Percentiles rank a stretch among this genome's conserved stretches.
Conservation (phyloP, 257 asterid species). For the Ilex aquifolium region DNA sequence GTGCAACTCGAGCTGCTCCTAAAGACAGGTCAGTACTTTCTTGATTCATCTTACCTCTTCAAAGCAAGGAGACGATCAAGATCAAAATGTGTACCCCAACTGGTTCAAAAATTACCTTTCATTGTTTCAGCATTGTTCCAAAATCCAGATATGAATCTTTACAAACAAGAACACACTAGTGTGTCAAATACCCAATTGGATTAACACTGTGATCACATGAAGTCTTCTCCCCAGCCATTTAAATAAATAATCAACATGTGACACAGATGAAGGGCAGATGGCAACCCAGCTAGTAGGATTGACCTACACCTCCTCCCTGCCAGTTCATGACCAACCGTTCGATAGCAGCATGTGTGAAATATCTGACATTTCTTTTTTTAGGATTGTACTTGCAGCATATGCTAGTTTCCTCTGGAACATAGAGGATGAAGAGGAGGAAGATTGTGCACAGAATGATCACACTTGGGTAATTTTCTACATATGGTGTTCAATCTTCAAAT, state of each 20-base stretch:
- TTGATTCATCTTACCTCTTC: neutral
- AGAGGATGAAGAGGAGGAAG: constrained; percentile 49
- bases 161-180: too few relatives aligned
- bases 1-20: constrained; percentile 67
- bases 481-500: neutral
- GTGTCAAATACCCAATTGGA: too few relatives aligned
- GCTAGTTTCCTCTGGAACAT: constrained; percentile 78
- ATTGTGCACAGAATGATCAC: constrained; percentile 16
- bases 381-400: constrained; percentile 74
- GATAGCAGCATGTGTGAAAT: neutral
- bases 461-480: constrained; percentile 32
- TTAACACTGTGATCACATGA: too few relatives aligned
- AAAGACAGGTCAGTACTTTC: constrained; percentile 42
- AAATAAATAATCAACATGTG: too few relatives aligned
- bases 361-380: constrained; percentile 28
- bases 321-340: too few relatives aligned
- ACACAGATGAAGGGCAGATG: too few relatives aligned
- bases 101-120: too few relatives aligned
- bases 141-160: too few relatives aligned
- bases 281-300: too few relatives aligned
- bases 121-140: too few relatives aligned
- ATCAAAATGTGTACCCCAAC: neutral
- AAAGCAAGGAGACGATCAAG: too few relatives aligned
- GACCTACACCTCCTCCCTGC: neutral
- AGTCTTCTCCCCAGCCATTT: too few relatives aligned